Evolutionary conservation across 805 yeast species (phyloP).

Genomic region (Lipomyces kockii): DNA sequence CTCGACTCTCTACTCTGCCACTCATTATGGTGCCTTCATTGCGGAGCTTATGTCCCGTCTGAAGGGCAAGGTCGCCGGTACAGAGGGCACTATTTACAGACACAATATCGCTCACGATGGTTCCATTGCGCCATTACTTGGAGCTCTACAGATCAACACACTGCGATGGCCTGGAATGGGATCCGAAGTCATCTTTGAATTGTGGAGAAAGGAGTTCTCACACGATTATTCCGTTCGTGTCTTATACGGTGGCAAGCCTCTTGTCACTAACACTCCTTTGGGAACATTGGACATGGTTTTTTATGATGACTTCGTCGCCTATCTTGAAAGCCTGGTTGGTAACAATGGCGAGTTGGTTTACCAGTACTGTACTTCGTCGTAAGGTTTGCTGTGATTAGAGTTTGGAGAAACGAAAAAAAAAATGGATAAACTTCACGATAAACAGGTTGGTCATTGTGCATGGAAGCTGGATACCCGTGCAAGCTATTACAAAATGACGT

Average conservation of each 20-base stretch:
- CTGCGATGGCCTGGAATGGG: conserved; percentile 58
- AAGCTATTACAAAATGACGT: too few relatives aligned
- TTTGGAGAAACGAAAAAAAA: background rate
- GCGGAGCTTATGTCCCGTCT: conserved; percentile 47
- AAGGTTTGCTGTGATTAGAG: background rate
- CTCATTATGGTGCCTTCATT: conserved; percentile 48
- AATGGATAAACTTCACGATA: background rate
- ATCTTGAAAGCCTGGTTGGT: conserved; percentile 21
- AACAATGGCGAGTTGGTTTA: conserved; percentile 15
- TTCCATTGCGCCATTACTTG: conserved; percentile 46
- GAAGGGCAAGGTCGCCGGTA: conserved; percentile 43
- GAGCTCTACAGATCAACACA: conserved; percentile 45
- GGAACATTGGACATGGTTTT: conserved; percentile 26
- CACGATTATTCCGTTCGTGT: conserved; percentile 46
- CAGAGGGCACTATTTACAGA: conserved; percentile 43
- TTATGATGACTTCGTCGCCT: conserved; percentile 21
- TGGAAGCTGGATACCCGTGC: background rate
- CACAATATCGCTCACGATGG: conserved; percentile 55
- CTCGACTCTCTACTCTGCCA: conserved; percentile 46
- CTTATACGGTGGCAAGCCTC: conserved; percentile 45
- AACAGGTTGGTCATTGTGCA: background rate
- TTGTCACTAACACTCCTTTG: conserved; percentile 23
- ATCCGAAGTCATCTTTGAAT: conserved; percentile 50
- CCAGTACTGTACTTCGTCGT: conserved; percentile 12
- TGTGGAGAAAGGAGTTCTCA: conserved; percentile 43